Base-by-base conservation (phyloP, 106 monocot genomes). In the Dioscorea zingiberensis region DNA sequence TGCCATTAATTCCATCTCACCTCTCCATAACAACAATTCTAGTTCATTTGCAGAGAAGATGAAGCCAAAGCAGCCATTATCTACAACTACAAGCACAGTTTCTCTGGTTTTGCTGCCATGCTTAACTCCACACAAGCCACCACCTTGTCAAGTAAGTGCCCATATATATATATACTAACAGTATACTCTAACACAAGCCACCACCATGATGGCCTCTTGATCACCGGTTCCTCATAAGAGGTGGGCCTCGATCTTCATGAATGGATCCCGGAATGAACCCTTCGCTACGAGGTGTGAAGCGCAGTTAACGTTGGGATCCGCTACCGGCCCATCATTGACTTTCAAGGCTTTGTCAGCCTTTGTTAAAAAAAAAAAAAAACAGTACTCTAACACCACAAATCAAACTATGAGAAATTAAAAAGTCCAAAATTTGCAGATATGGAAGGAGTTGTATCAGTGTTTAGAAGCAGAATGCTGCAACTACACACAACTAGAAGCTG, bases 401-500 rank as follows among this genome's bases (percentile, higher is more conserved):
- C 38, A 38, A 38, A 38, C 38, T 10, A 38, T 38, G 10, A 38
- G 6, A 29, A 19, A 38, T 19, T 44, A 62, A 62, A 11, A 3
- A 7, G n/a, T 27, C 4, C 21, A 17, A 44, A 23, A 17, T 3
- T 48, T 75, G 60, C 69, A 90, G 86, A 53, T 14, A 83, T 71
- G 61, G 68, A 86, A 51, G 86, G 73, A 13, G 91, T 91, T 46
- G 73, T 87, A 79, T 86, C 84, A 19, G 77, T 91, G 48, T 91
- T 91, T 54, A 69, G 76, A 63, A 91, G 91, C 81, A 84, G 66
- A 71, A 68, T 70, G 13, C 48, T 87, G 59, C 27, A 69, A 55
- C 30, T 84, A 18, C 91, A 86, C 68, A 91, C 91, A 15, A 91
- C 91, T 44, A 48, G 91, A 63, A 91, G 91, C 73, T 91, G 91